Conservation (phyloP, 495 filamentous ascomycete species). For the Tuber umbilicatum region DNA sequence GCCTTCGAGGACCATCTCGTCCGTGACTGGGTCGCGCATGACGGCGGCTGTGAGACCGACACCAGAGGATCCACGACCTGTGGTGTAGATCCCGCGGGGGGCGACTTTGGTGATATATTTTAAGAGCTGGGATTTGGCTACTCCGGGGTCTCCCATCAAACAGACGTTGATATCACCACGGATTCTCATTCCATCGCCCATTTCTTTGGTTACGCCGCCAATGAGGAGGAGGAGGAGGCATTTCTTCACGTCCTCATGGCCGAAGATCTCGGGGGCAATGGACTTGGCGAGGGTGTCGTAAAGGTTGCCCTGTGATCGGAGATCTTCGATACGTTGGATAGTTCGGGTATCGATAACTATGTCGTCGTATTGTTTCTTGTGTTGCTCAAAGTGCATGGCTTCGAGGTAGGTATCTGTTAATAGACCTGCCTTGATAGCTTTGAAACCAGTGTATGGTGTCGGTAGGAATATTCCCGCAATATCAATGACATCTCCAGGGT, state of each 20-base stretch:
- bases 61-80: slow-evolving; percentile 88
- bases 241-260: slow-evolving; percentile 96
- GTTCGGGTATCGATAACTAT: slow-evolving; percentile 65
- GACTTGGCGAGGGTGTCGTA: slow-evolving; percentile 93
- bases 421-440: slow-evolving; percentile 88
- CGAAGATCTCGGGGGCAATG: slow-evolving; percentile 95
- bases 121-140: slow-evolving; percentile 94
- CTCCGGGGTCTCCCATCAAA: slow-evolving; percentile 98
- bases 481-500: slow-evolving; percentile 89
- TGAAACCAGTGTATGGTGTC: slow-evolving; percentile 95
- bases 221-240: slow-evolving; percentile 89
- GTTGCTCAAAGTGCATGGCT: slow-evolving; percentile 84
- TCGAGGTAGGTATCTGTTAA: slow-evolving; percentile 96
- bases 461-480: slow-evolving; percentile 92
- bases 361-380: slow-evolving; percentile 95
- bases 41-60: slow-evolving; percentile 97
- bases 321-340: slow-evolving; percentile 70
- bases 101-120: slow-evolving; percentile 99
- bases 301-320: slow-evolving; percentile 74
- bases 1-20: slow-evolving; percentile 97
- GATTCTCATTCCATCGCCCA: slow-evolving; percentile 97
- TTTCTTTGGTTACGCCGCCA: slow-evolving; percentile 91
- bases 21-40: slow-evolving; percentile 96
- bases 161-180: slow-evolving; percentile 98
- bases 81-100: slow-evolving; percentile 94